Percentiles rank a stretch among this genome's conserved stretches.
Conservation (phyloP, 2,329 filamentous ascomycete genomes). For the Fusarium mundagurra region DNA sequence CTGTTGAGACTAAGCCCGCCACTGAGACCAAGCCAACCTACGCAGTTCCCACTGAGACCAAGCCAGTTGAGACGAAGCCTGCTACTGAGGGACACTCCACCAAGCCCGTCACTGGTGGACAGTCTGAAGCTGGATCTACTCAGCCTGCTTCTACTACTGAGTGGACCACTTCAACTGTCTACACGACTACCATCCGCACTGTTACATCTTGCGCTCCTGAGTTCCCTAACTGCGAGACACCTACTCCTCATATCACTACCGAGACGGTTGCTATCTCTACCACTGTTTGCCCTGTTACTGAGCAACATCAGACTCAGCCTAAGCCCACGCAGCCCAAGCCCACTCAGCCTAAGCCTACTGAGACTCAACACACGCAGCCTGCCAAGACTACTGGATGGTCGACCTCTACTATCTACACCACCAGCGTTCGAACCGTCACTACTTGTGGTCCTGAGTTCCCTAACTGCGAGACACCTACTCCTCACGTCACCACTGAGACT, state of each 20-base stretch:
- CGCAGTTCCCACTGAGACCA: not conserved
- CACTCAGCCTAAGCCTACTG: not conserved
- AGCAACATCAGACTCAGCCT: constrained; percentile 12
- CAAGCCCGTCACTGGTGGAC: constrained; percentile 5
- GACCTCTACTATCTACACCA: constrained; percentile 29
- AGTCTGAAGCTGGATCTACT: constrained; percentile 11
- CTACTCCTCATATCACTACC: constrained; percentile 23
- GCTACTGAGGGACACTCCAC: not conserved
- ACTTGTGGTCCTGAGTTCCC: not conserved
- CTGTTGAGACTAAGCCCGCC: not conserved
- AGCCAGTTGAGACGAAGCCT: not conserved
- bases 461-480: constrained; percentile 4
- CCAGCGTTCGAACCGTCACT: constrained; percentile 32
- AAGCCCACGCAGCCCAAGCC: not conserved
- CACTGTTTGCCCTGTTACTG: constrained; percentile 28
- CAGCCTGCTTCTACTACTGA: constrained; percentile 23
- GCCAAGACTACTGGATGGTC: constrained; percentile 25
- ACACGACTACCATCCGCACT: constrained; percentile 29
- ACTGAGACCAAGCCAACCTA: not conserved
- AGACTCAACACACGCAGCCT: not conserved
- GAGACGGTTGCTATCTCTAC: constrained; percentile 29
- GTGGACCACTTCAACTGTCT: constrained; percentile 30
- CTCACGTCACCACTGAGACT: constrained; percentile 11
- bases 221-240: constrained; percentile 3
- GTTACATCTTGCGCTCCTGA: constrained; percentile 26